Conservation (phyloP, 495 filamentous ascomycete genomes). For the Articulospora tetracladia region DNA sequence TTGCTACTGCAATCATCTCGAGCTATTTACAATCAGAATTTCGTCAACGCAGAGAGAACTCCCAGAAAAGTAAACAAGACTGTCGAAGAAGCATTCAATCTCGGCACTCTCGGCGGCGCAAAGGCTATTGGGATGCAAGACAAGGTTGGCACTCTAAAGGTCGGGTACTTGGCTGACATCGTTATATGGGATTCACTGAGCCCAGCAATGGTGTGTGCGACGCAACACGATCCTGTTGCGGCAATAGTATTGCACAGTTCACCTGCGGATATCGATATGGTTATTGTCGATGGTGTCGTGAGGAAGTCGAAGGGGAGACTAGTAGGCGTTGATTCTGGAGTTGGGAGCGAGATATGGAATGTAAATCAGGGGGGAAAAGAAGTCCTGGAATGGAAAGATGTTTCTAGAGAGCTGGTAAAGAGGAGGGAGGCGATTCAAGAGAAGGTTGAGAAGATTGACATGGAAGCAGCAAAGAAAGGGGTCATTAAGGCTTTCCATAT, state of each 20-base stretch:
- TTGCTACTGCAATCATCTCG: conserved; percentile 40
- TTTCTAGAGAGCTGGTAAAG: conserved; percentile 16
- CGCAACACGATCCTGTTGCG: conserved; percentile 38
- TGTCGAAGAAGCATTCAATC: conserved; percentile 44
- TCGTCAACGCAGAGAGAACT: conserved; percentile 26
- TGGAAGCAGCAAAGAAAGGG: conserved; percentile 1
- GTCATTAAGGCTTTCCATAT: background rate
- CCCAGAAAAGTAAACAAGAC: conserved; percentile 30
- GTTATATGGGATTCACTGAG: conserved; percentile 38
- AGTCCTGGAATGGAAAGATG: conserved; percentile 35
- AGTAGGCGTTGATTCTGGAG: background rate
- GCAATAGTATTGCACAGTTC: conserved; percentile 42
- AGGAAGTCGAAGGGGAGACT: conserved; percentile 33
- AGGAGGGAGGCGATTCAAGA: conserved; percentile 1
- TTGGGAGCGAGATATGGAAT: conserved; percentile 5
- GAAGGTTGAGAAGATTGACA: conserved; percentile 10
- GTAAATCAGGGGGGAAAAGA: background rate
- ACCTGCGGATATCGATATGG: conserved; percentile 41
- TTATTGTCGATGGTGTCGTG: conserved; percentile 42
- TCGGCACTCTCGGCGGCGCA: conserved; percentile 46
- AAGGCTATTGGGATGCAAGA: conserved; percentile 39
- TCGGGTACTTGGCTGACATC: conserved; percentile 44
- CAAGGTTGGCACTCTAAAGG: conserved; percentile 39
- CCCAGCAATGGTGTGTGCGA: conserved; percentile 40
- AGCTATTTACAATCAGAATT: conserved; percentile 24